These are phyloP conservation scores for Mrakia frigida DNA, from an alignment of 768 basidiomycete genomes.

Conservation along the genomic window DNA sequence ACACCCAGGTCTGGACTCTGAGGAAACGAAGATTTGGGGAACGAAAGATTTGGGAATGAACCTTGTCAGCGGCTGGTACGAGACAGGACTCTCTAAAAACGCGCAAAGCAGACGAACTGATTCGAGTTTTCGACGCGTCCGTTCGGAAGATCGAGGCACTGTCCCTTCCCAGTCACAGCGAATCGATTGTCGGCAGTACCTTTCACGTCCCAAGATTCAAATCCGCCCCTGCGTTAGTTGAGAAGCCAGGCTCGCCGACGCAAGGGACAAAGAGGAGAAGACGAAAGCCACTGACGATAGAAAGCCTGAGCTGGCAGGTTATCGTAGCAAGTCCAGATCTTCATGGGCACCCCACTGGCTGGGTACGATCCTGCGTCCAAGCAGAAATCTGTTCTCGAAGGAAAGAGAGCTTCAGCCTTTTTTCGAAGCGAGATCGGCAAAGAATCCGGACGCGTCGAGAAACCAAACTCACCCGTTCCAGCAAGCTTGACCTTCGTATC, in stretches of 20 bases:
- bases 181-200: not conserved
- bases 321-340: slow-evolving; percentile 22
- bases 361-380: not conserved
- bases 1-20: not conserved
- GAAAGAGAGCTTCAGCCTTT: not conserved
- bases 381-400: not conserved
- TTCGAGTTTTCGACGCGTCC: not conserved
- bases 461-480: not conserved
- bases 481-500: slow-evolving; percentile 14
- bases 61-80: too few species aligned
- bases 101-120: not conserved
- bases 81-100: too few species aligned
- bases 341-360: not conserved
- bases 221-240: not conserved
- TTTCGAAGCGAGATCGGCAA: not conserved
- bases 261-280: not conserved
- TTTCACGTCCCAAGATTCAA: too few species aligned
- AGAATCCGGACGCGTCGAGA: not conserved
- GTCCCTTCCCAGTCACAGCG: not conserved
- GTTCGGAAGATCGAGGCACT: slow-evolving; percentile 11
- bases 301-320: not conserved
- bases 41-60: too few species aligned
- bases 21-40: too few species aligned
- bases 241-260: not conserved
- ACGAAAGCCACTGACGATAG: not conserved